phyloP scores from a whole-genome alignment of 2,329 filamentous ascomycete genomes.

The Celoporthe dispersa region DNA sequence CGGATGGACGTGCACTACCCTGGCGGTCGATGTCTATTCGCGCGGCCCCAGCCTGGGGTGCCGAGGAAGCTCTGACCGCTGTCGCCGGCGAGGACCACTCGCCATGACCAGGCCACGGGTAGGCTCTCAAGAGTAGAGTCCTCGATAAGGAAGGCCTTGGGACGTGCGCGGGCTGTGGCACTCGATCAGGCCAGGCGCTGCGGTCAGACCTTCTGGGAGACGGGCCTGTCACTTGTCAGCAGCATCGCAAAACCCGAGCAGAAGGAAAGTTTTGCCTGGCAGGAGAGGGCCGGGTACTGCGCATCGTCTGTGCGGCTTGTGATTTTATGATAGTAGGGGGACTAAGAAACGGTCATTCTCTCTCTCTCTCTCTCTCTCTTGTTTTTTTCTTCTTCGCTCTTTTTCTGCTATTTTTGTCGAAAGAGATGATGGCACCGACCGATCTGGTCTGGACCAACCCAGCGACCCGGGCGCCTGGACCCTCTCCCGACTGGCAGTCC shows the following conservation, averaged over 20 bases:
- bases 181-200: background rate
- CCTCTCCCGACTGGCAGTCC: background rate
- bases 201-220: background rate
- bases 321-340: background rate
- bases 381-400: no score
- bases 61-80: background rate
- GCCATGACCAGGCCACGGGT: background rate
- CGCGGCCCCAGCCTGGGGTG: background rate
- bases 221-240: background rate
- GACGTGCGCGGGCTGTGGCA: background rate
- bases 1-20: background rate
- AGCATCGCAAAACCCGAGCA: background rate
- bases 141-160: background rate
- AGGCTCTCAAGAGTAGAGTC: background rate
- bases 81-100: background rate
- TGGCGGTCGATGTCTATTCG: no score
- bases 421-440: no score
- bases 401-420: no score
- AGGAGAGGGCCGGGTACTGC: background rate
- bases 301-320: slow-evolving; percentile 1
- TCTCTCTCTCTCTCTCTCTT: no score
- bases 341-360: no score
- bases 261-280: background rate
- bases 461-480: background rate
- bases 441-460: background rate